Evolutionary conservation across 345 rosid genomes (phyloP).

Genomic region (Anacardium occidentale): DNA sequence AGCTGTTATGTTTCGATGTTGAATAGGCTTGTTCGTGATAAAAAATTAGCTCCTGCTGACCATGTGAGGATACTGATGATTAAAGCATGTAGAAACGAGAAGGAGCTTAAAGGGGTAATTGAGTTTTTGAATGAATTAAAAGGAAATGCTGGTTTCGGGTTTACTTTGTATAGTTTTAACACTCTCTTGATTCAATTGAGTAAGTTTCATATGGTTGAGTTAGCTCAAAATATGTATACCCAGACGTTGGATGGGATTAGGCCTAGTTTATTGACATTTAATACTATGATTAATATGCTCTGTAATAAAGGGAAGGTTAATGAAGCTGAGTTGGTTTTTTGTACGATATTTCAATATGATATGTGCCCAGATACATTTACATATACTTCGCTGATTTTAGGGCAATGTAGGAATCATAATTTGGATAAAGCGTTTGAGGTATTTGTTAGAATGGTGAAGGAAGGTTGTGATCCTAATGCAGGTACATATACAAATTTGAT

Average conservation of each 20-base stretch:
- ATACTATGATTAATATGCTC: constrained; percentile 58
- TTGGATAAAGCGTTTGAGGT: constrained; percentile 49
- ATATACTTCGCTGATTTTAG: constrained; percentile 62
- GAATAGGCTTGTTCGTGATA: constrained; percentile 48
- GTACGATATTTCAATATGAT: constrained; percentile 43
- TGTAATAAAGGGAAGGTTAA: constrained; percentile 51
- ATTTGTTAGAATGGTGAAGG: constrained; percentile 51
- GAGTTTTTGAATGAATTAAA: constrained; percentile 40
- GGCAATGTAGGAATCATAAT: constrained; percentile 53
- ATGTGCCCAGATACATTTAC: constrained; percentile 55
- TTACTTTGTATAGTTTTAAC: constrained; percentile 54
- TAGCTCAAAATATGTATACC: constrained; percentile 42
- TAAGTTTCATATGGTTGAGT: constrained; percentile 51
- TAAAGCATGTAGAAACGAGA: constrained; percentile 46
- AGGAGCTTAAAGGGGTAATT: constrained; percentile 44
- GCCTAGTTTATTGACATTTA: constrained; percentile 56
- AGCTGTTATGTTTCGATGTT: constrained; percentile 44
- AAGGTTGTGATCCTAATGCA: constrained; percentile 61
- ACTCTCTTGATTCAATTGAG: constrained; percentile 56
- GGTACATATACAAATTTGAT: constrained; percentile 54
- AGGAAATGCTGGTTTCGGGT: constrained; percentile 33
- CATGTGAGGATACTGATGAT: constrained; percentile 59
- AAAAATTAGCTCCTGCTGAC: constrained; percentile 42
- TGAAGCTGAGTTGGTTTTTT: constrained; percentile 48
- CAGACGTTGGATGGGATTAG: constrained; percentile 47